phyloP scores from a whole-genome alignment of 148 eudicot genomes.

The Chenopodium formosanum region DNA sequence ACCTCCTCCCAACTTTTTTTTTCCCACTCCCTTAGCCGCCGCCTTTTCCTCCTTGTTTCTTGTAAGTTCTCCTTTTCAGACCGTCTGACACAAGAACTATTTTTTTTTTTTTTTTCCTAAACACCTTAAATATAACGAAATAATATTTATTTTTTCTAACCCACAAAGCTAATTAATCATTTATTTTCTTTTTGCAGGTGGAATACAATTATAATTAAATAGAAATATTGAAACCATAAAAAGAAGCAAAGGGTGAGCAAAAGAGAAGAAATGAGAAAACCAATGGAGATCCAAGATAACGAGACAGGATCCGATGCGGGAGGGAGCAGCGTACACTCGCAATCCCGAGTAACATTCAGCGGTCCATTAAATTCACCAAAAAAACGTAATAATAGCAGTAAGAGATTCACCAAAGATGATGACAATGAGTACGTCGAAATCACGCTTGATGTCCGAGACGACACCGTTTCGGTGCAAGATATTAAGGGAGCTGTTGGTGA shows the following conservation, averaged over 20 bases:
- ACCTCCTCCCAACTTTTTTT: no score
- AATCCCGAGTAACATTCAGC: conserved; percentile 40
- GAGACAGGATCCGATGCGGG: conserved; percentile 24
- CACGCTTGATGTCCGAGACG: conserved; percentile 53
- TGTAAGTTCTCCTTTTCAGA: background rate
- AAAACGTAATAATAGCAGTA: conserved; percentile 10
- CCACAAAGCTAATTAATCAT: no score
- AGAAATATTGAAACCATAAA: no score
- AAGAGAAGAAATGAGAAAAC: conserved; percentile 24
- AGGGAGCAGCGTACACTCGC: conserved; percentile 39
- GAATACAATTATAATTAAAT: no score
- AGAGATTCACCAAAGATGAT: conserved; percentile 12
- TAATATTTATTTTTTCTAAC: no score
- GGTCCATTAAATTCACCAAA: conserved; percentile 35
- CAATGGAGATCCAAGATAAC: conserved; percentile 38
- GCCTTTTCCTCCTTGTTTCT: background rate
- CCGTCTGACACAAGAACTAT: background rate
- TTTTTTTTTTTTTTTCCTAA: no score
- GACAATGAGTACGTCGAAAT: conserved; percentile 44
- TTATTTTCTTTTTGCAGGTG: no score
- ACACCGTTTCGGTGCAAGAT: conserved; percentile 46
- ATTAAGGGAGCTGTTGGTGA: conserved; percentile 44
- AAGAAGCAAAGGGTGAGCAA: background rate
- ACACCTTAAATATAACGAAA: no score
- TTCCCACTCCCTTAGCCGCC: background rate